phyloP scores from a whole-genome alignment of 2,329 filamentous ascomycete genomes.

The Polytolypa hystricis region DNA sequence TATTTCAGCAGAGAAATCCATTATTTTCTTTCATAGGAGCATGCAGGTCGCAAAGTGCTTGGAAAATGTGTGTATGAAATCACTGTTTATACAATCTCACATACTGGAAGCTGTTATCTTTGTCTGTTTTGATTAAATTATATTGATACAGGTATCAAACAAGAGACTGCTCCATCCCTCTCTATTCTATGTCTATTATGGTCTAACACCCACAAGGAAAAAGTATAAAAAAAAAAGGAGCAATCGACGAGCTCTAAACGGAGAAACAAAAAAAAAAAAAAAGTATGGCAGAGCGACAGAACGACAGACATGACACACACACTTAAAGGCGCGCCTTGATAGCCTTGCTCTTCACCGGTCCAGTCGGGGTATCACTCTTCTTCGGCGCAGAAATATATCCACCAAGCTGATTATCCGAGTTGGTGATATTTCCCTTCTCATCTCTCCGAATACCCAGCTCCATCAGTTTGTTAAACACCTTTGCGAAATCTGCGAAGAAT shows the following conservation, averaged over 20 bases:
- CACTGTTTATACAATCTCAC: too few relatives aligned
- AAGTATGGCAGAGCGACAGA: conserved; percentile 7
- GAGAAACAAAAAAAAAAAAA: conserved; percentile 9
- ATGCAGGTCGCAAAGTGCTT: too few relatives aligned
- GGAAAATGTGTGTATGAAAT: too few relatives aligned
- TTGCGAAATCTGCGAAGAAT: conserved; percentile 51
- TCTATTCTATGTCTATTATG: conserved; percentile 5
- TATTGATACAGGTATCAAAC: too few relatives aligned
- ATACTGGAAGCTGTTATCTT: too few relatives aligned
- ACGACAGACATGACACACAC: too few relatives aligned
- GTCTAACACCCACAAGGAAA: conserved; percentile 9
- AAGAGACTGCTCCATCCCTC: background rate
- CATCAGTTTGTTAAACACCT: conserved; percentile 49
- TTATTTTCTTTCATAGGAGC: too few relatives aligned
- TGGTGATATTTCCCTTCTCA: conserved; percentile 40
- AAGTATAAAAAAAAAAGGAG: background rate
- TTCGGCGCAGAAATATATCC: conserved; percentile 48
- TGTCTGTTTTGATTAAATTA: too few relatives aligned
- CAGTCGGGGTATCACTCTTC: conserved; percentile 35
- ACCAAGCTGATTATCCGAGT: conserved; percentile 47
- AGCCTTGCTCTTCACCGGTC: too few relatives aligned
- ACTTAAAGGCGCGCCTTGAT: conserved; percentile 21
- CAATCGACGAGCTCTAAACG: conserved; percentile 3
- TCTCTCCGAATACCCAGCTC: conserved; percentile 51
- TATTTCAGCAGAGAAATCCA: too few relatives aligned